These are phyloP conservation scores for Naganishia cerealis DNA, from an alignment of 1,284 basidiomycete species.

Conservation along the genomic window DNA sequence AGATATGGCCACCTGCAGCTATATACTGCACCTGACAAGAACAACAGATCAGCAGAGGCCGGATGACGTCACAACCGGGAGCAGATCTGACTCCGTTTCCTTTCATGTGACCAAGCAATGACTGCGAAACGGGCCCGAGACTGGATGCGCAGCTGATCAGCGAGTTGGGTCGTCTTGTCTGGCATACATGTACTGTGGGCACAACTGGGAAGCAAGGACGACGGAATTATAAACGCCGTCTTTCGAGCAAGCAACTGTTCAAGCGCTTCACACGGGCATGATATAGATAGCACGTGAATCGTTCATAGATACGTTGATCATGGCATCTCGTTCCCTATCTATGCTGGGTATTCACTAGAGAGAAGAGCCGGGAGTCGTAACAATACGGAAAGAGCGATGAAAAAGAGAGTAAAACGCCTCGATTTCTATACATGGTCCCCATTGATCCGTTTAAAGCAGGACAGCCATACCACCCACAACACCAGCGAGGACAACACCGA, in stretches of 20 bases:
- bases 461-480: conserved; percentile 46
- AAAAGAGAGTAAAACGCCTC: not conserved
- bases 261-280: not conserved
- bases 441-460: conserved; percentile 40
- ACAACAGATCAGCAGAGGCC: no score
- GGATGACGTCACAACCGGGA: no score
- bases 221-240: no score
- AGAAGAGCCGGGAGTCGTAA: not conserved
- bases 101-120: no score
- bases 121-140: no score
- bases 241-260: not conserved
- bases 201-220: no score
- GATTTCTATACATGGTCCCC: not conserved
- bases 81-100: no score
- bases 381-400: not conserved
- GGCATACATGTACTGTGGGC: no score
- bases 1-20: no score
- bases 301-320: conserved; percentile 1
- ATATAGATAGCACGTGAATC: not conserved
- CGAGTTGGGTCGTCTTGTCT: no score
- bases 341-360: conserved; percentile 23
- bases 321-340: conserved; percentile 16
- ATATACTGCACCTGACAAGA: no score
- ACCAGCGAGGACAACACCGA: conserved; percentile 37
- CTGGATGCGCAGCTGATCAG: no score